A percentile compares a stretch with the other conserved stretches of the same genome.
These are phyloP conservation scores for Aureobasidium sp. DNA, from an alignment of 2,329 filamentous ascomycete species.

Conservation along the genomic window DNA sequence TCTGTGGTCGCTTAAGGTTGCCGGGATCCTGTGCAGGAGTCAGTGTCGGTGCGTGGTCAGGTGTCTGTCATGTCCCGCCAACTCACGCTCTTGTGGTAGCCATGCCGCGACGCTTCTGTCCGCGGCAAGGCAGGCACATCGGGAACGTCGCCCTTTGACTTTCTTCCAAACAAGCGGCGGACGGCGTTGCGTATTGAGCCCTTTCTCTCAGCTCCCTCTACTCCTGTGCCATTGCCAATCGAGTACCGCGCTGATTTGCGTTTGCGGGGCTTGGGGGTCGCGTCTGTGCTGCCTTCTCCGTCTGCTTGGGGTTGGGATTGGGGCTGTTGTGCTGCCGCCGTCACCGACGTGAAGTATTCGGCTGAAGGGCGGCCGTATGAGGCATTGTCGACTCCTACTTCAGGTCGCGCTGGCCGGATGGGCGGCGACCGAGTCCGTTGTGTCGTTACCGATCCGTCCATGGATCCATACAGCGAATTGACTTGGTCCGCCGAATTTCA, in stretches of 20 bases:
- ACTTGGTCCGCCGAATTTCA: neutral
- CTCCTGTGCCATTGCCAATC: neutral
- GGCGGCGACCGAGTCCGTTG: slow-evolving; percentile 4
- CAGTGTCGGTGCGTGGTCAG: neutral
- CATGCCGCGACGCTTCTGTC: slow-evolving; percentile 20
- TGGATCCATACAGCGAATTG: neutral
- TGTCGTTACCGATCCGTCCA: slow-evolving; percentile 6
- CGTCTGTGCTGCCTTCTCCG: slow-evolving; percentile 1
- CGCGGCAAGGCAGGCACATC: slow-evolving; percentile 1
- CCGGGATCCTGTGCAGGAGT: slow-evolving; percentile 14
- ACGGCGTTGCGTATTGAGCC: slow-evolving; percentile 28
- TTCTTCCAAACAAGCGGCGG: slow-evolving; percentile 28
- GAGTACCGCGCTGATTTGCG: slow-evolving; percentile 5
- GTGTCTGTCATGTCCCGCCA: too few species aligned
- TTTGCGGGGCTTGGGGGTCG: neutral
- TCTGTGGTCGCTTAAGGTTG: slow-evolving; percentile 7
- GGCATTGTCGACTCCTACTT: neutral
- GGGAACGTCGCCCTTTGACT: slow-evolving; percentile 19
- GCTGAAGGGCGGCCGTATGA: neutral
- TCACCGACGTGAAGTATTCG: neutral
- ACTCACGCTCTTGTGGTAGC: slow-evolving; percentile 24
- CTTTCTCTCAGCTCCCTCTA: slow-evolving; percentile 16
- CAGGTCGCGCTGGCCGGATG: slow-evolving; percentile 3
- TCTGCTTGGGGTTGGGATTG: neutral
- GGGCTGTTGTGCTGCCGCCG: neutral